These are phyloP conservation scores for Drosera spatulata DNA, from an alignment of 179 eudicot genomes.

Conservation along the genomic window DNA sequence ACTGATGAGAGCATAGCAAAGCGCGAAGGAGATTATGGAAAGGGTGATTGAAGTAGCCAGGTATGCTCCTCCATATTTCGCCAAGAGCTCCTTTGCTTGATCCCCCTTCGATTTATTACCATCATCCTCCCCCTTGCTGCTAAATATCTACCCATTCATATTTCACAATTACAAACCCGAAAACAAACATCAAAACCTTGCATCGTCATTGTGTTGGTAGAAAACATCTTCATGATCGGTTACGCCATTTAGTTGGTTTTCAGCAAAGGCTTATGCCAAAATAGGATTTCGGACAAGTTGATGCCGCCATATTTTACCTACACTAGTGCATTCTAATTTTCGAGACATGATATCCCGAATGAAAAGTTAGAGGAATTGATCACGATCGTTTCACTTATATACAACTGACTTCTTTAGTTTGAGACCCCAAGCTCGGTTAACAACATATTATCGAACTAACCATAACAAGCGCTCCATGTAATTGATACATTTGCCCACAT, in stretches of 20 bases:
- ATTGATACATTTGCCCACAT: background rate
- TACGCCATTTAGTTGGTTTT: background rate
- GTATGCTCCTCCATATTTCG: conserved; percentile 92
- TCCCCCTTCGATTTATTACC: conserved; percentile 64
- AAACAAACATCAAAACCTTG: background rate
- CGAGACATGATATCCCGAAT: too few species aligned
- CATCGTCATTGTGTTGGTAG: too few species aligned
- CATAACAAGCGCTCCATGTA: too few species aligned
- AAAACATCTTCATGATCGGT: background rate
- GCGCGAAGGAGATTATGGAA: conserved; percentile 72
- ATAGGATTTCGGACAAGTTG: too few species aligned
- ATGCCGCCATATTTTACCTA: too few species aligned
- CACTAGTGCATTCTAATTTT: too few species aligned
- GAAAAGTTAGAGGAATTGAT: too few species aligned
- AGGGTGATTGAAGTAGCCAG: conserved; percentile 83
- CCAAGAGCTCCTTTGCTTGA: conserved; percentile 73
- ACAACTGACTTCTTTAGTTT: too few species aligned
- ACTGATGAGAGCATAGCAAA: conserved; percentile 66
- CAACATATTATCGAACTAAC: too few species aligned
- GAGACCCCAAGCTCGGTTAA: too few species aligned
- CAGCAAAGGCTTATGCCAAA: too few species aligned
- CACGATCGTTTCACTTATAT: too few species aligned
- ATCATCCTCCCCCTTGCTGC: conserved; percentile 46
- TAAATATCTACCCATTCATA: conserved; percentile 51
- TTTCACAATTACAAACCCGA: background rate